A percentile compares a stretch with the other conserved stretches of the same genome.
These are phyloP conservation scores for Albugo laibachii DNA, from an alignment of 352 stramenopile species.

Conservation along the genomic window DNA sequence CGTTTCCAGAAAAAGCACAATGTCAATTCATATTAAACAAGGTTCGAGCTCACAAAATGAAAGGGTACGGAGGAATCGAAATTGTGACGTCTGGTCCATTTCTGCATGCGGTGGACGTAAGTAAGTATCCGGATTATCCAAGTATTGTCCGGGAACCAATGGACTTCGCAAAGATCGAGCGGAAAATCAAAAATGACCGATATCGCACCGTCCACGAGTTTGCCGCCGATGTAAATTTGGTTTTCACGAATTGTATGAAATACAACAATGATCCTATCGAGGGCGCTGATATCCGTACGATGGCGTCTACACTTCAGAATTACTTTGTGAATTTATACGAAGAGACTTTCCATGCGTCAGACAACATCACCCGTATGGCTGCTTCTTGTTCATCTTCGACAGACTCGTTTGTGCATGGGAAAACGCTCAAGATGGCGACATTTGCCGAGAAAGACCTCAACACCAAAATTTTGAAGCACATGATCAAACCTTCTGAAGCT, in stretches of 20 bases:
- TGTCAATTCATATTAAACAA: conserved; percentile 52
- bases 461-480: too few species aligned
- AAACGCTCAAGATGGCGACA: too few species aligned
- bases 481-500: not conserved
- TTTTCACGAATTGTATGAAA: conserved; percentile 79
- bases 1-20: conserved; percentile 37
- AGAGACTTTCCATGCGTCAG: conserved; percentile 22
- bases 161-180: conserved; percentile 77
- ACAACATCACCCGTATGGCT: not conserved
- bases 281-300: conserved; percentile 69
- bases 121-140: conserved; percentile 70
- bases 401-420: too few species aligned
- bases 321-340: conserved; percentile 68
- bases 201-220: conserved; percentile 64
- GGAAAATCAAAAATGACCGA: conserved; percentile 67
- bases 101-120: conserved; percentile 66
- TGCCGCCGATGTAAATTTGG: conserved; percentile 66
- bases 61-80: conserved; percentile 58
- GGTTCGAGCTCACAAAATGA: conserved; percentile 69
- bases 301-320: conserved; percentile 59
- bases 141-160: conserved; percentile 63
- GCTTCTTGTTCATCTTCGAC: conserved; percentile 4
- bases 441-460: too few species aligned
- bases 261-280: conserved; percentile 77
- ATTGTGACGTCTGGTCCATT: conserved; percentile 65